Evolutionary conservation across 495 filamentous ascomycete genomes (phyloP).

Genomic region (Platismatia glauca): DNA sequence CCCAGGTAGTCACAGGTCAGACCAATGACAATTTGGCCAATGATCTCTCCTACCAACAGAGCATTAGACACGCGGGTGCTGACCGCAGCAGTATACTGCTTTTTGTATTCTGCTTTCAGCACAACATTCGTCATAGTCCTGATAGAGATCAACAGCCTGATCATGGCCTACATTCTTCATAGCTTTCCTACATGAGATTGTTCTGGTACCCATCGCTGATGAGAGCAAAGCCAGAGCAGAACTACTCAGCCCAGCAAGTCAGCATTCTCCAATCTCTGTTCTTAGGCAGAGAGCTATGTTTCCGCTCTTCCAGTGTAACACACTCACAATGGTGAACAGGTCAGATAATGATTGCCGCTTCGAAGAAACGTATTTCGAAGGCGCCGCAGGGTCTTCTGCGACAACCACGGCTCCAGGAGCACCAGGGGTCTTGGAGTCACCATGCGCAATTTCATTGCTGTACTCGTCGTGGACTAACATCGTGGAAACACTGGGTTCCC

Average conservation of each 20-base stretch:
- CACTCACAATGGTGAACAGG: constrained; percentile 38
- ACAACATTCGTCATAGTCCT: constrained; percentile 44
- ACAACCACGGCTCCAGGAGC: constrained; percentile 16
- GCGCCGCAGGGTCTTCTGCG: constrained; percentile 15
- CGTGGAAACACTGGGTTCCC: background rate
- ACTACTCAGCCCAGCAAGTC: constrained; percentile 3
- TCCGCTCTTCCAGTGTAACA: background rate
- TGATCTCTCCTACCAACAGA: constrained; percentile 43
- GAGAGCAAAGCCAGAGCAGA: constrained; percentile 41
- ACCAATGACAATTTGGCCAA: constrained; percentile 44
- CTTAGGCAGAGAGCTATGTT: background rate
- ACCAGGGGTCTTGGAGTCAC: constrained; percentile 5
- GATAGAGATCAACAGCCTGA: constrained; percentile 9
- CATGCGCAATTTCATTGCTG: background rate
- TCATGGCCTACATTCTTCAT: background rate
- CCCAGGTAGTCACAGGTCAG: constrained; percentile 45
- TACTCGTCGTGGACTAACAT: constrained; percentile 2
- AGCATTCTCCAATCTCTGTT: background rate
- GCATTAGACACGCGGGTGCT: constrained; percentile 46
- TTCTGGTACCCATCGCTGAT: constrained; percentile 49
- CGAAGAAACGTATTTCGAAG: constrained; percentile 26
- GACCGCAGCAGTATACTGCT: constrained; percentile 36
- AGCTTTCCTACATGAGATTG: constrained; percentile 33
- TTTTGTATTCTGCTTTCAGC: constrained; percentile 38
- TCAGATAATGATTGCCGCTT: constrained; percentile 38